phyloP scores from a whole-genome alignment of 306 rosid species.

The Crotalaria pallida region DNA sequence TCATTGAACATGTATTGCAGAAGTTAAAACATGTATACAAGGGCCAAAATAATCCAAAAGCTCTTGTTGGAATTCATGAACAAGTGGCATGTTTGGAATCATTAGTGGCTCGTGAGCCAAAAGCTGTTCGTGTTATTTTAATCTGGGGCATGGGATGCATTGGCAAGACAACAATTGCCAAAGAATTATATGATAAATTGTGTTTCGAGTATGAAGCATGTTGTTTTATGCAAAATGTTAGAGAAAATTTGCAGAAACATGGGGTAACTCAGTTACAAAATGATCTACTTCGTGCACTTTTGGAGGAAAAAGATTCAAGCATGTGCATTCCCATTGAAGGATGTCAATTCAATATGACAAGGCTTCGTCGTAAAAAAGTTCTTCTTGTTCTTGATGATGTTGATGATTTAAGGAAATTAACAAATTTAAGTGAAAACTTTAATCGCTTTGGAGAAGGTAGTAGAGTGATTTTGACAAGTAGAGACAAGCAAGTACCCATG shows the following conservation, averaged over 20 bases:
- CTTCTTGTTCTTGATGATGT: slow-evolving; percentile 7
- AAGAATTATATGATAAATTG: background rate
- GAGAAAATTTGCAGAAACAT: background rate
- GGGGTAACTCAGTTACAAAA: background rate
- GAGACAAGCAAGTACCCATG: background rate
- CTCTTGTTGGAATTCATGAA: background rate
- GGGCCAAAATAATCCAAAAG: background rate
- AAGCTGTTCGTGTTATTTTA: background rate
- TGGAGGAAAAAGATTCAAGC: background rate
- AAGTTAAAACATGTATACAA: background rate
- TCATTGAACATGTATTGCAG: background rate
- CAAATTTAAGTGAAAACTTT: background rate
- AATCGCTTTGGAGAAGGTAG: background rate
- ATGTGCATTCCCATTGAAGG: background rate
- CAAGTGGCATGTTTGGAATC: background rate
- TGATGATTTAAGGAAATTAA: background rate
- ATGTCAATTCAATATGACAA: background rate
- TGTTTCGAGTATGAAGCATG: background rate
- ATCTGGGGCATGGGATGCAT: slow-evolving; percentile 1
- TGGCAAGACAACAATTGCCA: background rate
- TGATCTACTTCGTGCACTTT: background rate
- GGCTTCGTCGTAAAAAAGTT: background rate
- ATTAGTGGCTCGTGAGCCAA: background rate
- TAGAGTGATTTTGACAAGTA: background rate
- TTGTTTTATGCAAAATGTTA: background rate